Base-by-base conservation (phyloP, 305 asterid species). In the Ilex paraguariensis region DNA sequence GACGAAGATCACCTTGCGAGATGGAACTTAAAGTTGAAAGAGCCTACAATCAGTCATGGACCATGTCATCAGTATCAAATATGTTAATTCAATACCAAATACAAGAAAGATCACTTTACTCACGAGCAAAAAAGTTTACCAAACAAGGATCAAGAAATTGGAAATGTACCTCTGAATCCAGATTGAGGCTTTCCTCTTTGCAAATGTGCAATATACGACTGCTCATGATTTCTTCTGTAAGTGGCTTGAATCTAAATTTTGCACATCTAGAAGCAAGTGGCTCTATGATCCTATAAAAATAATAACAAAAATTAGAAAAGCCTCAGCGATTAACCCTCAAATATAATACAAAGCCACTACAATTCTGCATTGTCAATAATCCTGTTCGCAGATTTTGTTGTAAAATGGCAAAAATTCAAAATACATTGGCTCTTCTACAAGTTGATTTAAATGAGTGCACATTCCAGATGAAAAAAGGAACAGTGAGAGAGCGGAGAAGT, bases 191-290 rank as follows among this genome's bases (percentile, higher is more conserved):
- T 77, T 92, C 98, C 77, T 87, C 95, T 63, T 80, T 77, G 89
- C 96, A 92, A 61, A 87, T 87, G 71, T 85, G 84, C 61, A 81
- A 65, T 58, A 92, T 82, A 59, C 96, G 91, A 69, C 60, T 80
- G 61, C 76, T 79, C 98, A 87, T 90, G 68, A 90, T 78, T 21
- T 87, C 91, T 78, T 90, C 95, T 6, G 95, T 83, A 42, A 90
- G 95, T 63, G 97, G 92, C 80, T 90, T 87, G 83, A 93, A 90
- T 71, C 98, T 82, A 77, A 90, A 93, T 73, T 92, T 92, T 1
- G 96, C 96, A 79, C 97, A 92, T 82, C 98, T 85, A 66, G 98
- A 92, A 62, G 96, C 94, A 59, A 87, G 97, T 49, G 97, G 97
- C 75, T 87, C 96, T 54, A 93, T 85, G 60, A 92, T 90, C 79